These are phyloP conservation scores for Osmanthus fragrans DNA, from an alignment of 257 asterid genomes.

Conservation along the genomic window DNA sequence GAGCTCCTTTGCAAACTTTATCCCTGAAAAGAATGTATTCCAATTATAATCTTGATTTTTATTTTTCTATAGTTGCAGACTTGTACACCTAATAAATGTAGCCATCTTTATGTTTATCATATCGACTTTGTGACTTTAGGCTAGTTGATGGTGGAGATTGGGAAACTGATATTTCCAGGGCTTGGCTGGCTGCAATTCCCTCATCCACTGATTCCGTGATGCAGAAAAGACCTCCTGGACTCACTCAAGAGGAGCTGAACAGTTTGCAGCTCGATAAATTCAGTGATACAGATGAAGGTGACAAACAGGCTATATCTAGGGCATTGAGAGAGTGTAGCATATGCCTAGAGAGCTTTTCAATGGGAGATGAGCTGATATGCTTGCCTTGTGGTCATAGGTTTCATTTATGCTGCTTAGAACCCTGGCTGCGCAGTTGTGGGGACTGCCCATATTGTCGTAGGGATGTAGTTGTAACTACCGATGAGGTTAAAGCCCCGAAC, in stretches of 20 bases:
- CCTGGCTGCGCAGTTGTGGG: conserved; percentile 75
- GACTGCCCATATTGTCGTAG: conserved; percentile 94
- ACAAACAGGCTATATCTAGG: conserved; percentile 29
- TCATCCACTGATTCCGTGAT: conserved; percentile 29
- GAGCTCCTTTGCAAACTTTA: background rate
- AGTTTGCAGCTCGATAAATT: conserved; percentile 50
- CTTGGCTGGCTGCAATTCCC: conserved; percentile 37
- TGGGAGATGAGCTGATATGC: conserved; percentile 63
- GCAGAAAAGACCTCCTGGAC: conserved; percentile 68
- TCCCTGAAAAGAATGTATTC: background rate
- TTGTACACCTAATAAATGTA: background rate
- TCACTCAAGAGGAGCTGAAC: conserved; percentile 55
- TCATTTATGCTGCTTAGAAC: conserved; percentile 70
- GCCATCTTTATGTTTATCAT: background rate
- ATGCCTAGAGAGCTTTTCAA: conserved; percentile 75
- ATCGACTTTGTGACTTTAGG: conserved; percentile 38
- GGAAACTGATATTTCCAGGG: conserved; percentile 59
- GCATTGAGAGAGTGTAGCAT: conserved; percentile 45
- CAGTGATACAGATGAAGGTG: conserved; percentile 26
- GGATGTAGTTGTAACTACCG: conserved; percentile 32
- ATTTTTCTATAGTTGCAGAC: background rate
- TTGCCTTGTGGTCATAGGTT: conserved; percentile 76
- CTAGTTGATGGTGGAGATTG: conserved; percentile 58
- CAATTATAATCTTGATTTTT: background rate
- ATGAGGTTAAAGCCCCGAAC: conserved; percentile 14